These are phyloP conservation scores for Vitis hybrid DNA, from an alignment of 177 flowering plant species.

Conservation along the genomic window DNA sequence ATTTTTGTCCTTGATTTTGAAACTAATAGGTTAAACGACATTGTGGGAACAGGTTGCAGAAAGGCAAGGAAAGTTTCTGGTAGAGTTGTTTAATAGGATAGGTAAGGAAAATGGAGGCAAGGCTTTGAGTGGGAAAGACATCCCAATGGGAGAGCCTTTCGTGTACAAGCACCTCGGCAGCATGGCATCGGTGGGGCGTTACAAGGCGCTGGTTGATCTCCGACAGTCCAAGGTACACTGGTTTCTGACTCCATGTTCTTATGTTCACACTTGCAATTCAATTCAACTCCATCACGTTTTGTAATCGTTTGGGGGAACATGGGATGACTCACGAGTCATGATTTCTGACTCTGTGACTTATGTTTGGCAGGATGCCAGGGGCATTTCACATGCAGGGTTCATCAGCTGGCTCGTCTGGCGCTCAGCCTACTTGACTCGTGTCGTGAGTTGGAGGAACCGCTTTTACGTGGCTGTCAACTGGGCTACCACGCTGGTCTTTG, in stretches of 20 bases:
- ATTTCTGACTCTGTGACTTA: no score
- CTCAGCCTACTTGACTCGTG: constrained; percentile 83
- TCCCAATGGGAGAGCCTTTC: constrained; percentile 71
- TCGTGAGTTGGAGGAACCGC: constrained; percentile 90
- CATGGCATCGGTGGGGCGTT: constrained; percentile 89
- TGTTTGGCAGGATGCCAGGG: constrained; percentile 60
- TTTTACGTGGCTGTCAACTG: constrained; percentile 85
- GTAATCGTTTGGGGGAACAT: no score
- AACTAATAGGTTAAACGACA: no score
- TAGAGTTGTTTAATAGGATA: constrained; percentile 53
- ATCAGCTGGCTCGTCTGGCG: constrained; percentile 84
- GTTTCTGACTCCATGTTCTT: no score
- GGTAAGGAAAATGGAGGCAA: constrained; percentile 69
- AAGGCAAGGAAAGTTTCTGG: constrained; percentile 75
- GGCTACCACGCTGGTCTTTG: constrained; percentile 85
- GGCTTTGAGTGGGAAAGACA: constrained; percentile 49
- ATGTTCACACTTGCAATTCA: no score
- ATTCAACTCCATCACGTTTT: no score
- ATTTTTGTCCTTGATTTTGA: no score
- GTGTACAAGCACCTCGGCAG: constrained; percentile 85
- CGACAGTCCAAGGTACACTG: constrained; percentile 64
- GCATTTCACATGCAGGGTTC: constrained; percentile 70
- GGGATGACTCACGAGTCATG: no score
- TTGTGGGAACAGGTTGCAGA: constrained; percentile 67
- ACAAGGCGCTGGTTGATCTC: constrained; percentile 85